Conservation (phyloP, 1,284 basidiomycete genomes). For the Porogramme epimiltina region DNA sequence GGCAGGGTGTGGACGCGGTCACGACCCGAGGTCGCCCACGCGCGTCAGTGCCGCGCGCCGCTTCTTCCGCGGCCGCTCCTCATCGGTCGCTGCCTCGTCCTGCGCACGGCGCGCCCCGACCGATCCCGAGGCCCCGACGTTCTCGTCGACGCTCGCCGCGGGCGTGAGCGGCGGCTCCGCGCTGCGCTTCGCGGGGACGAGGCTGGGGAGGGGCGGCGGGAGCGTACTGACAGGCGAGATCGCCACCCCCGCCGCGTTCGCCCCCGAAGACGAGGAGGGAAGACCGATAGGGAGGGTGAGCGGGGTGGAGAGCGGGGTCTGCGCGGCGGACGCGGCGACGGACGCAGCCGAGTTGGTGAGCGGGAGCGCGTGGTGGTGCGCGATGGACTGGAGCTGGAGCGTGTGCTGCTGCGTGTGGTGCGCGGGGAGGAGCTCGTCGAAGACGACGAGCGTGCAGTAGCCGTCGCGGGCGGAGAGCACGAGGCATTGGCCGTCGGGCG, state of each 20-base stretch:
- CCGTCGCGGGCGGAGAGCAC: conserved; percentile 94
- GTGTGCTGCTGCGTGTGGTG: conserved; percentile 88
- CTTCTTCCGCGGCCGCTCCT: conserved; percentile 80
- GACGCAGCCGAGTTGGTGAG: conserved; percentile 40
- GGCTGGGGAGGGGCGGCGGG: conserved; percentile 15
- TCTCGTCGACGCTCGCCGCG: conserved; percentile 47
- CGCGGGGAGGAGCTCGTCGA: conserved; percentile 87
- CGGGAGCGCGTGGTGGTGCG: conserved; percentile 76
- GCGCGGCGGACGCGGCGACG: conserved; percentile 26
- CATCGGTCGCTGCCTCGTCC: conserved; percentile 4
- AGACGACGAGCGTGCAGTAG: conserved; percentile 93
- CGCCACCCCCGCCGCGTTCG: no score
- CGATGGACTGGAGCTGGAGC: conserved; percentile 85
- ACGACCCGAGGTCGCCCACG: conserved; percentile 58
- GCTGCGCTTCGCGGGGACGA: conserved; percentile 53
- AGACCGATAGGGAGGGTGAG: conserved; percentile 38
- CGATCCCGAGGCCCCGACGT: conserved; percentile 18
- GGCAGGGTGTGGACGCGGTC: not conserved
- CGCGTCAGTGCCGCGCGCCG: conserved; percentile 80
- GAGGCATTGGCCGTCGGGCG: conserved; percentile 92
- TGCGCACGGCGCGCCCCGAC: not conserved
- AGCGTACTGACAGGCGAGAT: conserved; percentile 35
- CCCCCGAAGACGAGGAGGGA: conserved; percentile 25
- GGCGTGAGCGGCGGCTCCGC: conserved; percentile 51
- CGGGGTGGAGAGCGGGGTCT: conserved; percentile 42